Evolutionary conservation across 1,284 basidiomycete genomes (phyloP).

Genomic region (Peniophora sp.): DNA sequence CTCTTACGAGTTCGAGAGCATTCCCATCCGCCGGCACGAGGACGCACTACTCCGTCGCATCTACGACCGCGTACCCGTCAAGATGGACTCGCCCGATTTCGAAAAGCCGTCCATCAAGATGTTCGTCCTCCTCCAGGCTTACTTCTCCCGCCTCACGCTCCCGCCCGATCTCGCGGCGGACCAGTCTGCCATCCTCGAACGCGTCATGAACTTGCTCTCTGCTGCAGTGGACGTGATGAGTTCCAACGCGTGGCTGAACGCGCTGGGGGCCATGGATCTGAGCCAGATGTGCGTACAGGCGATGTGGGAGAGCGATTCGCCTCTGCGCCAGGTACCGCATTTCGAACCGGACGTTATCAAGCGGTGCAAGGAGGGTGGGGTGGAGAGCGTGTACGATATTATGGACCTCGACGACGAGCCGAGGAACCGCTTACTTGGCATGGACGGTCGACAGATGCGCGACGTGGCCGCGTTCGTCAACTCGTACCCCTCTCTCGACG

Average conservation of each 20-base stretch:
- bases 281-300: constrained; percentile 99
- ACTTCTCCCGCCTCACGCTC: constrained; percentile 88
- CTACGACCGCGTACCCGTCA: constrained; percentile 97
- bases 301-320: constrained; percentile 94
- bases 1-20: constrained; percentile 91
- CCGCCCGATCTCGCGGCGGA: constrained; percentile 93
- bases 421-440: constrained; percentile 75
- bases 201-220: constrained; percentile 83
- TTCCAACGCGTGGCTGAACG: constrained; percentile 91
- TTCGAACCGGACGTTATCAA: constrained; percentile 86
- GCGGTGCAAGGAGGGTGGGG: constrained; percentile 74
- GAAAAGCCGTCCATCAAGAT: constrained; percentile 97
- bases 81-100: constrained; percentile 81
- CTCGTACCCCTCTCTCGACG: constrained; percentile 89
- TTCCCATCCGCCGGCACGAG: constrained; percentile 92
- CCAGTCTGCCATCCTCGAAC: constrained; percentile 81
- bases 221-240: constrained; percentile 99
- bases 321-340: constrained; percentile 92
- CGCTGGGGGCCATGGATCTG: constrained; percentile 95
- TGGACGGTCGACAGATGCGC: constrained; percentile 83
- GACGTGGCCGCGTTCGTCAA: constrained; percentile 93
- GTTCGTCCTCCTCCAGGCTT: constrained; percentile 92
- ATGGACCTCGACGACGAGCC: constrained; percentile 96
- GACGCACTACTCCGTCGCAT: constrained; percentile 77
- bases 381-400: constrained; percentile 90